Conservation (phyloP, 2,329 filamentous ascomycete genomes). For the Sclerotinia borealis region DNA sequence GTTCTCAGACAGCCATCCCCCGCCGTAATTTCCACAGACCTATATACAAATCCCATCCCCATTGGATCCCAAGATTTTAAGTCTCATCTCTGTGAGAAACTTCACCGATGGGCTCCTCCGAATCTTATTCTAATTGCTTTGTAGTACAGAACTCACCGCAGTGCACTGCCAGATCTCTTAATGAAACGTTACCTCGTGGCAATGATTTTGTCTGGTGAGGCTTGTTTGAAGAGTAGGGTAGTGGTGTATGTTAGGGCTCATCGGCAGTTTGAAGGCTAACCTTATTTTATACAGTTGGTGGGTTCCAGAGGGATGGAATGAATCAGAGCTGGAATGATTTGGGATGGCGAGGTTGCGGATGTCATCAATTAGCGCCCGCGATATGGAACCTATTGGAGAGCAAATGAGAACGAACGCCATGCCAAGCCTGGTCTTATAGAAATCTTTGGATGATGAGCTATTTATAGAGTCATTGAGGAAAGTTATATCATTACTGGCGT, state of each 20-base stretch:
- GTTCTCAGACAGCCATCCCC: neutral
- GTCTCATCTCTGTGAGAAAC: neutral
- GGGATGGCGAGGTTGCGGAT: conserved; percentile 2
- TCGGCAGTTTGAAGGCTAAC: neutral
- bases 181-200: conserved; percentile 13
- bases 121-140: neutral
- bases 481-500: neutral
- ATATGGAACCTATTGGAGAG: neutral
- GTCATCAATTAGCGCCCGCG: conserved; percentile 11
- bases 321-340: neutral
- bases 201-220: neutral
- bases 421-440: neutral
- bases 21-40: neutral
- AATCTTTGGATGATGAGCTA: neutral
- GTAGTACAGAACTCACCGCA: neutral
- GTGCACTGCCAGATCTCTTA: neutral
- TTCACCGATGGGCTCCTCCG: neutral
- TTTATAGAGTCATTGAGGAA: neutral
- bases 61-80: neutral
- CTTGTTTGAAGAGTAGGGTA: too few relatives aligned
- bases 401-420: neutral
- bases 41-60: neutral
- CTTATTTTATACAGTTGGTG: neutral
- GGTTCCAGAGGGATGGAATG: conserved; percentile 3
- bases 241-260: neutral